Evolutionary conservation across 495 filamentous ascomycete genomes (phyloP).

Genomic region (Sordaria brevicollis): DNA sequence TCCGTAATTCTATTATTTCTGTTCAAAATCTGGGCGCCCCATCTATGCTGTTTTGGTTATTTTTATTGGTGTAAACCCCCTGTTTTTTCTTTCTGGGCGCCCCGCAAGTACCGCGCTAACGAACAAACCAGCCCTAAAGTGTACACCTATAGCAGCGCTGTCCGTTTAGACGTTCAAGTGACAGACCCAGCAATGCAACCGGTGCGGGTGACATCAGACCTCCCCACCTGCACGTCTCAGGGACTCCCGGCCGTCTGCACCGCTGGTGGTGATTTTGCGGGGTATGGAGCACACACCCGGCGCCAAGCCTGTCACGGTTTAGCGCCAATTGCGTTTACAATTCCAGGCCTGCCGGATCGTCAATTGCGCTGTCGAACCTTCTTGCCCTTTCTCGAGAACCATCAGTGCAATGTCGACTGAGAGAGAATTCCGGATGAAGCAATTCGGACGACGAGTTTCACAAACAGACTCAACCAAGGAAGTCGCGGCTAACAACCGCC

Average conservation of each 20-base stretch:
- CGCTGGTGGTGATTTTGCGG: conserved; percentile 13
- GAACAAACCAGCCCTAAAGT: no score
- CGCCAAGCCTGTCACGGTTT: conserved; percentile 11
- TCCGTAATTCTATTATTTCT: no score
- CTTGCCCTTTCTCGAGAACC: background rate
- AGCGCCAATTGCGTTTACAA: conserved; percentile 2
- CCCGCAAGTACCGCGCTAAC: no score
- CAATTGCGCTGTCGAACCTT: background rate
- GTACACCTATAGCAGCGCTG: background rate
- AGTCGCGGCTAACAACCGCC: background rate
- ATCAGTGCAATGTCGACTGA: background rate
- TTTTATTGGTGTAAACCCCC: no score
- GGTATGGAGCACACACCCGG: conserved; percentile 16
- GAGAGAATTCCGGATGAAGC: background rate
- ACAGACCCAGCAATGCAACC: background rate
- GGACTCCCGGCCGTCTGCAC: conserved; percentile 6
- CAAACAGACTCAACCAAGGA: background rate
- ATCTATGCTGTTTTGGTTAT: no score
- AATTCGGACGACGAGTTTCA: background rate
- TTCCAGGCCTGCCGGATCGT: background rate
- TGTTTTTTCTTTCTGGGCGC: no score
- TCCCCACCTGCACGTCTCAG: conserved; percentile 10
- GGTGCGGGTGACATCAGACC: conserved; percentile 20
- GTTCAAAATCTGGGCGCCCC: no score
- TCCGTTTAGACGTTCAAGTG: background rate